Evolutionary conservation across 2,329 filamentous ascomycete species (phyloP).

Genomic region (Microcera coccophila): DNA sequence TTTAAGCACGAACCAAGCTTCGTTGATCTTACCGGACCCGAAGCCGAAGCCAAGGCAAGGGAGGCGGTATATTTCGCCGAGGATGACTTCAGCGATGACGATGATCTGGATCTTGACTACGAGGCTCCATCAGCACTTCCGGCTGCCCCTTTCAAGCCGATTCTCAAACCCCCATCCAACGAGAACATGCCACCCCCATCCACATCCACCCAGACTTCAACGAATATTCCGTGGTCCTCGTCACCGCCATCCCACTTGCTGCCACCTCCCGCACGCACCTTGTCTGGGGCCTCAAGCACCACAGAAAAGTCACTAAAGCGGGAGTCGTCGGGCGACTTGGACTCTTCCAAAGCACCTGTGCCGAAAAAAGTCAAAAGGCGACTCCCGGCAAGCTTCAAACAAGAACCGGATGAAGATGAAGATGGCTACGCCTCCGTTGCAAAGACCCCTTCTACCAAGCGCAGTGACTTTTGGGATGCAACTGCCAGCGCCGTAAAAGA

Average conservation of each 20-base stretch:
- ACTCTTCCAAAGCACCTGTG: conserved; percentile 20
- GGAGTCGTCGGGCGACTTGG: conserved; percentile 33
- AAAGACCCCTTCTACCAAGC: conserved; percentile 26
- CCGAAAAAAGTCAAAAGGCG: conserved; percentile 55
- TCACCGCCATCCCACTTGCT: conserved; percentile 52
- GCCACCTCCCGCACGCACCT: conserved; percentile 30
- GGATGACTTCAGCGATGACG: conserved; percentile 84
- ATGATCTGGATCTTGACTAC: conserved; percentile 67
- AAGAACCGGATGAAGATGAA: conserved; percentile 34
- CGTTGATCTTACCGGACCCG: conserved; percentile 35
- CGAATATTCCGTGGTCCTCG: conserved; percentile 66
- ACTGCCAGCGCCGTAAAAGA: conserved; percentile 46
- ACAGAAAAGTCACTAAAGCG: conserved; percentile 40
- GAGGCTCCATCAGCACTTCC: conserved; percentile 56
- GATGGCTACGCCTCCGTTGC: conserved; percentile 8
- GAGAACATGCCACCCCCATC: conserved; percentile 28
- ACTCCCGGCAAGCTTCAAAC: conserved; percentile 51
- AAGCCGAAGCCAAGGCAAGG: conserved; percentile 25
- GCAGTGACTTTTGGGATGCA: conserved; percentile 24
- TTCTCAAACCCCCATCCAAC: conserved; percentile 15
- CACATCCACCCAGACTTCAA: conserved; percentile 25
- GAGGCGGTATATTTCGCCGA: conserved; percentile 61
- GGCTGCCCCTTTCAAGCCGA: conserved; percentile 21
- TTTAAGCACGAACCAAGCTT: conserved; percentile 37
- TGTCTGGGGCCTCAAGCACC: conserved; percentile 11